Evolutionary conservation across 345 rosid species (phyloP).

Genomic region (Balakata baccata): DNA sequence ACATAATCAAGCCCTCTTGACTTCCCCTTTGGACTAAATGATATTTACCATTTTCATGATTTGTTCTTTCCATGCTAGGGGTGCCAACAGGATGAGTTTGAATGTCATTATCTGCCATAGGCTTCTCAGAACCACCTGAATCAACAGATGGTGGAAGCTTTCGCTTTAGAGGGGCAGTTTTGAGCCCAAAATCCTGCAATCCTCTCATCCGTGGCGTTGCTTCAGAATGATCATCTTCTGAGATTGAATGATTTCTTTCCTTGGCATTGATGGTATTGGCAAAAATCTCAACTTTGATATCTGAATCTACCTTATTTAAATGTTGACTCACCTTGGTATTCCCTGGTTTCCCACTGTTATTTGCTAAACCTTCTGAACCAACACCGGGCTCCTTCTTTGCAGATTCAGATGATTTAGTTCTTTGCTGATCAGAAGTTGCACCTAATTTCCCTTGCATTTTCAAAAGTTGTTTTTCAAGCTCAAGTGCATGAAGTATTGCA

Average conservation of each 20-base stretch:
- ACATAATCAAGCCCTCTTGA: constrained; percentile 12
- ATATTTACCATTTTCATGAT: constrained; percentile 55
- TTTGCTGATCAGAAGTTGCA: constrained; percentile 27
- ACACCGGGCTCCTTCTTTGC: constrained; percentile 38
- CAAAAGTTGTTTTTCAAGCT: constrained; percentile 75
- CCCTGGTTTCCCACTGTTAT: constrained; percentile 37
- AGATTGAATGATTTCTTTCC: constrained; percentile 24
- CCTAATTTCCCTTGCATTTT: constrained; percentile 50
- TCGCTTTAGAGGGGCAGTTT: constrained; percentile 55
- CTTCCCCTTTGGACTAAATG: constrained; percentile 21
- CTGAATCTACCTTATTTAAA: constrained; percentile 30
- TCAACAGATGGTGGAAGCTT: constrained; percentile 45
- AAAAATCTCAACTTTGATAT: constrained; percentile 27
- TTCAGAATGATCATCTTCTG: constrained; percentile 50
- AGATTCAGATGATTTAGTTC: constrained; percentile 38
- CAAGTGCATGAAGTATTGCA: constrained; percentile 98
- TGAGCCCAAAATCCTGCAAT: constrained; percentile 76
- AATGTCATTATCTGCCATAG: constrained; percentile 36
- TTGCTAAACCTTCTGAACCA: constrained; percentile 41
- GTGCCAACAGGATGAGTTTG: constrained; percentile 45
- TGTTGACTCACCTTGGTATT: constrained; percentile 32
- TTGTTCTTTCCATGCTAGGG: constrained; percentile 45
- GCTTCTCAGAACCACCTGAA: constrained; percentile 45
- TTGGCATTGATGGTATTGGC: constrained; percentile 13
- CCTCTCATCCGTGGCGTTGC: constrained; percentile 78